Conservation (phyloP, 129 eudicot species). For the Flaveria brownii region DNA sequence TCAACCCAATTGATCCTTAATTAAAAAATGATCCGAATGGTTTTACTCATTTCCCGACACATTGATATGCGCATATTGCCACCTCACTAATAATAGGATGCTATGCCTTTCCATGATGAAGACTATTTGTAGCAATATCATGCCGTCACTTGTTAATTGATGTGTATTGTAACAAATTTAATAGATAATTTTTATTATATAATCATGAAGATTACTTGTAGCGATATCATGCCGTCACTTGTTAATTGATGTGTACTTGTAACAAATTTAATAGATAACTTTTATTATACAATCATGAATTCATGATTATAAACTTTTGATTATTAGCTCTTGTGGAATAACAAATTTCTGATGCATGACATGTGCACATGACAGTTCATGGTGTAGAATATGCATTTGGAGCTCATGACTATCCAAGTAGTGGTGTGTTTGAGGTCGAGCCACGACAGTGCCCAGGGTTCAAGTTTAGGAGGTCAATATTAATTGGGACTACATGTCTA, state of each 20-base stretch:
- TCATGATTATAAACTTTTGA: not conserved
- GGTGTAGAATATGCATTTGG: constrained; percentile 85
- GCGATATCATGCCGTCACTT: not conserved
- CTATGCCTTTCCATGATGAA: not conserved
- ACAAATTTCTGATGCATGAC: constrained; percentile 10
- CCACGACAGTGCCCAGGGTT: constrained; percentile 86
- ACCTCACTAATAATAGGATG: not conserved
- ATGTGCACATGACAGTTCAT: constrained; percentile 47
- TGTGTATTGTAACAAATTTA: not conserved
- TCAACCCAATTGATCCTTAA: not conserved
- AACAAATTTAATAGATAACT: not conserved
- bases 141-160: not conserved
- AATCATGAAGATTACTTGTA: not conserved
- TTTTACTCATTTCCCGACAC: not conserved
- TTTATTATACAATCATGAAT: not conserved
- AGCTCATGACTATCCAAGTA: constrained; percentile 68
- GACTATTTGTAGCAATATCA: not conserved
- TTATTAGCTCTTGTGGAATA: constrained; percentile 6
- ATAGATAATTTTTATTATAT: not conserved
- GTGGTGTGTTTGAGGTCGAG: constrained; percentile 79
- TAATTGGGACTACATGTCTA: constrained; percentile 64
- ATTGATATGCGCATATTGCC: not conserved
- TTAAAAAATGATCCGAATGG: not conserved
- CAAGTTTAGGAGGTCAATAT: constrained; percentile 67
- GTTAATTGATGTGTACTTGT: not conserved